phyloP scores from a whole-genome alignment of 2,329 filamentous ascomycete species.

The Aspergillus quadrilineatus region DNA sequence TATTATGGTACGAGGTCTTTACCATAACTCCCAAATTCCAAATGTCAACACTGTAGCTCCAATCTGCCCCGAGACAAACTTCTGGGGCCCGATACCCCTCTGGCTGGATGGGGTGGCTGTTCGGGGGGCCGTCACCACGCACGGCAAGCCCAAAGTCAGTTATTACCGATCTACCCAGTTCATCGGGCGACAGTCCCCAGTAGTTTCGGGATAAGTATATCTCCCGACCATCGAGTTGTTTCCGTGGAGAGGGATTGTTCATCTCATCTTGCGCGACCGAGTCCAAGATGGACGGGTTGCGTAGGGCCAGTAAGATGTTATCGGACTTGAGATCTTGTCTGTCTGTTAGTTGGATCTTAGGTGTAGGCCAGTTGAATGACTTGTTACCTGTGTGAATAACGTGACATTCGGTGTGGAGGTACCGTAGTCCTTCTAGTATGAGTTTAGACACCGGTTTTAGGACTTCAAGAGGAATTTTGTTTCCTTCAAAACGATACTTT shows the following conservation, averaged over 20 bases:
- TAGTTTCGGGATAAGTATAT: constrained; percentile 31
- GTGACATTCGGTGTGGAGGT: constrained; percentile 39
- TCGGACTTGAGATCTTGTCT: constrained; percentile 40
- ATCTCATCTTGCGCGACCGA: constrained; percentile 25
- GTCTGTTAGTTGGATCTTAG: constrained; percentile 13
- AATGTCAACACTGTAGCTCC: constrained; percentile 34
- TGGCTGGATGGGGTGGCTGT: constrained; percentile 46
- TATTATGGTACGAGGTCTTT: constrained; percentile 8
- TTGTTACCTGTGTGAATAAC: constrained; percentile 42
- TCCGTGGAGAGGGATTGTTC: constrained; percentile 27
- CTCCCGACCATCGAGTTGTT: constrained; percentile 26
- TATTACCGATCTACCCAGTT: constrained; percentile 26
- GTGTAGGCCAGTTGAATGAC: constrained; percentile 1
- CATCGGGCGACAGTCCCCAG: constrained; percentile 22
- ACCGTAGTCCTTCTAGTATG: constrained; percentile 40
- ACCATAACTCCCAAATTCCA: constrained; percentile 36
- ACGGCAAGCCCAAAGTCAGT: constrained; percentile 33
- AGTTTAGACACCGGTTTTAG: constrained; percentile 32
- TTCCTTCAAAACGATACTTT: constrained; percentile 26
- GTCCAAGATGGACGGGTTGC: constrained; percentile 26
- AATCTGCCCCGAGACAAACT: constrained; percentile 30
- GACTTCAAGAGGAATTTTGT: constrained; percentile 27
- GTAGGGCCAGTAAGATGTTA: constrained; percentile 38
- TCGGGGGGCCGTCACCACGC: constrained; percentile 27
- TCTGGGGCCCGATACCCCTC: constrained; percentile 34